Evolutionary conservation across 176 grass and related monocot species (phyloP).

Genomic region (Poa pratensis): DNA sequence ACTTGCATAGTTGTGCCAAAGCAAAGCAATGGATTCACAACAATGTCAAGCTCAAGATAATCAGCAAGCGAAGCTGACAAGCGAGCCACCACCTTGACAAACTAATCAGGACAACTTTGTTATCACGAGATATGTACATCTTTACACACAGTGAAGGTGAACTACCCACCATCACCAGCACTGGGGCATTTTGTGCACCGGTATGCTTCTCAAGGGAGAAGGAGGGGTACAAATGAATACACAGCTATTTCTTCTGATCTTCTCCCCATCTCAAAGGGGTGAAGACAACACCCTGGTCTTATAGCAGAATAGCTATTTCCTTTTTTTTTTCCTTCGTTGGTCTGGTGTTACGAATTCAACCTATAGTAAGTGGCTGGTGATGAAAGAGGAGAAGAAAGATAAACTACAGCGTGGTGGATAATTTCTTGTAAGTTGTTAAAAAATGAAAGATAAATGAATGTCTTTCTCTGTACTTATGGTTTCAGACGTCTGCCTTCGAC

Average conservation of each 20-base stretch:
- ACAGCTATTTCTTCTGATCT: no score
- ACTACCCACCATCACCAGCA: not conserved
- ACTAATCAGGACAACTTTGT: not conserved
- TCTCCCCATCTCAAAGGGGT: no score
- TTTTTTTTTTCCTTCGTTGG: constrained; percentile 1
- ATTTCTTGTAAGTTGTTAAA: constrained; percentile 47
- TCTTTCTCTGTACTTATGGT: constrained; percentile 12
- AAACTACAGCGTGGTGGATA: constrained; percentile 35
- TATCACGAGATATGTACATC: constrained; percentile 38
- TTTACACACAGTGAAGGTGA: constrained; percentile 11
- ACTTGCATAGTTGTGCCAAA: not conserved
- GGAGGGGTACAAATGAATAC: constrained; percentile 2
- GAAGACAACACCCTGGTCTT: constrained; percentile 12
- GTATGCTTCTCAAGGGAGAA: constrained; percentile 16
- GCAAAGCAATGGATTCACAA: not conserved
- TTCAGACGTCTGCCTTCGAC: not conserved
- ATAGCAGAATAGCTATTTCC: constrained; percentile 26
- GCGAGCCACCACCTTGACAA: not conserved
- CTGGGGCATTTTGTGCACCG: not conserved
- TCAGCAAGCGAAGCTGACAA: not conserved
- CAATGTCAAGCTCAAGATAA: not conserved
- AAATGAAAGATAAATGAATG: constrained; percentile 27
- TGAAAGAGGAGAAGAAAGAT: constrained; percentile 35
- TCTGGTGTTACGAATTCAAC: constrained; percentile 15
- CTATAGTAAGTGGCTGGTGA: constrained; percentile 27